Evolutionary conservation across 805 yeast species (phyloP), one percentile per base, ranked within the genome.

Genomic region (Cephaloascus fragrans): DNA sequence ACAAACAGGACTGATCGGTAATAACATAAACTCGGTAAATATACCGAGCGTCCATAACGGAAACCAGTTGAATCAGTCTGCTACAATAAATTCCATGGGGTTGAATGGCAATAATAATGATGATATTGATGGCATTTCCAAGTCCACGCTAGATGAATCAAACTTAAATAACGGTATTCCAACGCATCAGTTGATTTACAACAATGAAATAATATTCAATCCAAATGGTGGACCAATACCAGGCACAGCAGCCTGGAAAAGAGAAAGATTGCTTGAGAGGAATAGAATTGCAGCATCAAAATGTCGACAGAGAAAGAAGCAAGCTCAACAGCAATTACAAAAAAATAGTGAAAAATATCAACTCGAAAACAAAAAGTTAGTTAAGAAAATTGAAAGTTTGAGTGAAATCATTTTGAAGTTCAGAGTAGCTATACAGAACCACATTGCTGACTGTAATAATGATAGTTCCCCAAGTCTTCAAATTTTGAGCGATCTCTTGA

Each of bases 161-260:
- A 23, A 23, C 12, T 8, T 12, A 8, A 23, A 6, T 6, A 51
- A 57, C 38, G 65, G 65, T 3, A 47, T 61, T 6, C 78, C 78
- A 16, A 64, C 70, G 42, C 73, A 69, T 42, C 74, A 59, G 44
- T 51, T 75, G n/a, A 55, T 73, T 4, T 75, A 74, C 51, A 71
- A 73, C 47, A 71, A 74, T 48, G 76, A 75, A 51, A 69, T 74
- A 17, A 73, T 75, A 8, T 74, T 62, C 47, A 67, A 72, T 48
- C 73, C 77, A 10, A 57, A 72, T 53, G 61, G 67, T 40, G 77
- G 77, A 4, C 75, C 80, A 1, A 67, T 73, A 18, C 83, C 83
- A 1, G 84, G 84, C 40, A 75, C 68, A 15, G 73, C 73, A 41
- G 84, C 61, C 57, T 84, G 65, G 95, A 85, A 60, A 73, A 81